phyloP scores from a whole-genome alignment of 495 filamentous ascomycete genomes.

The Endocarpon pusillum region DNA sequence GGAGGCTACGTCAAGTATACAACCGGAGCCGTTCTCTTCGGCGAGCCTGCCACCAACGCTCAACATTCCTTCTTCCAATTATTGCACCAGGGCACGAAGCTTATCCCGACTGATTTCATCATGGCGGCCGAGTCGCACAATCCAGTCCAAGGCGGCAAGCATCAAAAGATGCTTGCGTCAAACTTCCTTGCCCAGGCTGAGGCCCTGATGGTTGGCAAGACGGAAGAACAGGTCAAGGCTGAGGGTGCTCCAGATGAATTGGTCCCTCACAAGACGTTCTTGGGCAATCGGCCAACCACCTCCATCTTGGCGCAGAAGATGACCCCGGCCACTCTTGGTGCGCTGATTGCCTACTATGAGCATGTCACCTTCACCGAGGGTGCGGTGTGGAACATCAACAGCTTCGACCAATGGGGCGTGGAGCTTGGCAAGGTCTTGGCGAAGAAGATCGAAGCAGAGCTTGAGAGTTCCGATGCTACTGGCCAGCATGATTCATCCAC shows the following conservation, averaged over 20 bases:
- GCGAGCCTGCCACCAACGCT: conserved; percentile 95
- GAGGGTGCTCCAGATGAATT: conserved; percentile 74
- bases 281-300: conserved; percentile 92
- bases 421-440: conserved; percentile 93
- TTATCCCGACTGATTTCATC: conserved; percentile 96
- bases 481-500: conserved; percentile 70
- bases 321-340: conserved; percentile 82
- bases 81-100: conserved; percentile 95
- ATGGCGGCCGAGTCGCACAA: conserved; percentile 92
- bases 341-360: conserved; percentile 96
- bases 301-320: conserved; percentile 89
- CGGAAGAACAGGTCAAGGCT: conserved; percentile 68
- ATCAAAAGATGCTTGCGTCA: conserved; percentile 96
- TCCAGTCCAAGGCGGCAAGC: conserved; percentile 75
- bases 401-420: conserved; percentile 98
- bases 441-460: conserved; percentile 69
- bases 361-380: conserved; percentile 96
- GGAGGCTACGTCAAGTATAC: conserved; percentile 92
- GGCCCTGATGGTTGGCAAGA: conserved; percentile 97
- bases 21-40: conserved; percentile 86
- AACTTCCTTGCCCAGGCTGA: conserved; percentile 98
- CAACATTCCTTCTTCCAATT: conserved; percentile 99
- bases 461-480: conserved; percentile 56
- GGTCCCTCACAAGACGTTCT: conserved; percentile 96
- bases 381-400: conserved; percentile 98